These are phyloP conservation scores for Endotrypanum monterogeii DNA, from an alignment of 208 protist genomes.

Conservation along the genomic window DNA sequence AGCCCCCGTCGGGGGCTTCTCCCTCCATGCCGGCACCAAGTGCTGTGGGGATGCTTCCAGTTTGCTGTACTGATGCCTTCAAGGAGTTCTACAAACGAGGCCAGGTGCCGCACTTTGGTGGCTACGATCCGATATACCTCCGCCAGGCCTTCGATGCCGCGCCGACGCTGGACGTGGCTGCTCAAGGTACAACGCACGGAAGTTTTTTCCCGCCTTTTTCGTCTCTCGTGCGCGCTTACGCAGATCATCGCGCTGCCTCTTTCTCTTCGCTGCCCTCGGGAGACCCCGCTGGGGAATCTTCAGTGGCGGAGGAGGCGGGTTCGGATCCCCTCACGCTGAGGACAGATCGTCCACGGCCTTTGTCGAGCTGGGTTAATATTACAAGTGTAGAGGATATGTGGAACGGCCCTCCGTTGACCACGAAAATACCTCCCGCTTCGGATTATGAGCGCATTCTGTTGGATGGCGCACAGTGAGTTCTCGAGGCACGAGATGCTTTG, in stretches of 20 bases:
- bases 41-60: constrained; percentile 13
- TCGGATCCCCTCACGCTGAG: neutral
- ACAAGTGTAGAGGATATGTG: constrained; percentile 61
- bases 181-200: neutral
- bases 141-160: neutral
- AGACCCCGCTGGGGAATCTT: neutral
- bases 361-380: constrained; percentile 39
- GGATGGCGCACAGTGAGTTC: constrained; percentile 10
- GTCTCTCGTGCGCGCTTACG: constrained; percentile 20
- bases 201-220: constrained; percentile 33
- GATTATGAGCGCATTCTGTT: constrained; percentile 77
- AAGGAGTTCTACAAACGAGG: constrained; percentile 20
- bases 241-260: neutral
- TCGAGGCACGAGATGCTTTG: neutral
- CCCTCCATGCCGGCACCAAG: neutral
- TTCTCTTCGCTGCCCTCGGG: neutral
- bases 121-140: constrained; percentile 61
- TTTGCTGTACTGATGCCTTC: constrained; percentile 33
- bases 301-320: neutral
- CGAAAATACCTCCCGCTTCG: constrained; percentile 63
- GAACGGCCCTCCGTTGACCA: constrained; percentile 47
- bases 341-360: constrained; percentile 2
- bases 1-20: neutral
- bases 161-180: neutral
- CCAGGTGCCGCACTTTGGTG: constrained; percentile 48